Base-by-base conservation (phyloP, 2,329 filamentous ascomycete genomes). In the Dothistroma septosporum region DNA sequence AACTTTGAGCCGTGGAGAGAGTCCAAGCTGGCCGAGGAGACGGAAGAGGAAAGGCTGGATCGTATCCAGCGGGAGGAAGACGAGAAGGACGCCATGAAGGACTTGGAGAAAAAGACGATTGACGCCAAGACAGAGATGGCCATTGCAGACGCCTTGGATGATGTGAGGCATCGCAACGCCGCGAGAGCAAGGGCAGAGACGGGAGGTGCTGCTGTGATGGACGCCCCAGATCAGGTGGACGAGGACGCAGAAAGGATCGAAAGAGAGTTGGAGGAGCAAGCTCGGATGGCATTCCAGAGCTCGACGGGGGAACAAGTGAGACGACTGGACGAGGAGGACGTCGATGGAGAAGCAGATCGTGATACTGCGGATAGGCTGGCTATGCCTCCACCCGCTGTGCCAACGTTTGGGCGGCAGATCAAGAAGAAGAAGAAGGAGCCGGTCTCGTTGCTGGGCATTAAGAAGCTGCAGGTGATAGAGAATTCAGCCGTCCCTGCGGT, bases 111-210 rank as follows among this genome's bases (percentile, higher is more conserved):
- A 64, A 97, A 97, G 79, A 96, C 93, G 58, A 79, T 89, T 22
- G 94, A 99, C 74, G 92, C 92, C 0, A 92, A 94, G 79, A 83
- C 89, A 46, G 94, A 99, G 76, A 99, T 99, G 92, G 91, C 90
- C 19, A 91, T 97, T 49, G 94, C 94, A 1, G 94, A 99, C 79
- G 93, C 92, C 8, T 78, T 99, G 58, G 94, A 99, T 75, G 92
- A 97, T 77, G 97, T 99, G 60, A 83, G 93, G 59, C 93, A 90
- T 56, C 81, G 93, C 65, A 99, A 99, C 77, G 94, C 94, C 8
- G 82, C 92, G 64, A 86, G 94, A 54, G 91, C 96, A 75, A 83
- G 89, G 65, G 88, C 87, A 9, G 85, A 86, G 70, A 86, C 85
- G 2, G 74, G 77, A 24, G 80, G 86, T 1, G 63, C 75, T 14